Evolutionary conservation across 2,329 filamentous ascomycete genomes (phyloP), one percentile per base, ranked within the genome.

Genomic region (Neonectria punicea): DNA sequence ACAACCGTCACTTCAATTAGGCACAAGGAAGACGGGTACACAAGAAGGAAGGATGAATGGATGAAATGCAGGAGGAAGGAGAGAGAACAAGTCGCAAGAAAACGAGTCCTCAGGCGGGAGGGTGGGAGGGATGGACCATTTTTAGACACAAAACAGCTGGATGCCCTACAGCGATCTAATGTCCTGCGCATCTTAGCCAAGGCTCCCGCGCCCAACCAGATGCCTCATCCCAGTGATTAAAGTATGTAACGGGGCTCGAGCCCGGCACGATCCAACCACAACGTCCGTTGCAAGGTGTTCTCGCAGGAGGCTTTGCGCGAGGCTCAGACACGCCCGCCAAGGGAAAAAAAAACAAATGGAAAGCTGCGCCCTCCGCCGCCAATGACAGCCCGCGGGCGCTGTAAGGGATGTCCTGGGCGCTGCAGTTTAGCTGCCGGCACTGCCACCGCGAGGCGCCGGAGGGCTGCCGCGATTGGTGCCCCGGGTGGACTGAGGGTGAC

Each of bases 111-210:
- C 43, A 49, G 44, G 5, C 28, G 34, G 14, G 32, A 28, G 5
- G 28, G 55, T 1, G 28, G 55, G 36, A 18, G 61, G 61, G 61
- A 63, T 55, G 55, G 50, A n/a, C 44, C 51, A 56, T 59, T 63
- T 63, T 59, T 59, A 63, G 56, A 44, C 47, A 36, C 6, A 44
- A 44, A 44, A 51, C 14, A 46, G 25, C 25, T 25, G 54, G 51
- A 32, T 5, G 39, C 39, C 39, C n/a, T 18, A 41, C n/a, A 41
- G 9, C 39, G 5, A 43, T 43, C 39, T 11, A 39, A 39, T 43
- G 10, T 43, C 39, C 39, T 43, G 39, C n/a, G 39, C 39, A 20
- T 43, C 39, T 39, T 6, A 43, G 39, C 39, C 39, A 43, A 43
- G 39, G n/a, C 39, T 20, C 8, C n/a, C 39, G 8, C 39, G n/a